Evolutionary conservation across 2,329 filamentous ascomycete species (phyloP).

Genomic region (Drechslerella coelobrocha): DNA sequence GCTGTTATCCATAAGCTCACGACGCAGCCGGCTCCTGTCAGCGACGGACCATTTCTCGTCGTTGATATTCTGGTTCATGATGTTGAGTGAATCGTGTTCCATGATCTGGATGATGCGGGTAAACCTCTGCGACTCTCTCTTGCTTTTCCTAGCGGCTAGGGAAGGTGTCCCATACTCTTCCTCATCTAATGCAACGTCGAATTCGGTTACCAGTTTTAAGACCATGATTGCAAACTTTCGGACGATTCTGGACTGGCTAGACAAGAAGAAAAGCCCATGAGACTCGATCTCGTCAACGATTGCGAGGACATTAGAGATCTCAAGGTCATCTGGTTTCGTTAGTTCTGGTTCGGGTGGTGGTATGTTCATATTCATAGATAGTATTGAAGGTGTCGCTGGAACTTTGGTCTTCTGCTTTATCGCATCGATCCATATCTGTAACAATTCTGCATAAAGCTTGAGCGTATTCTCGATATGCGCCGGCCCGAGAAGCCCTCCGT

Average conservation of each 20-base stretch:
- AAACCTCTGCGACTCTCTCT: conserved; percentile 58
- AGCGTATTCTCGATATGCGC: conserved; percentile 95
- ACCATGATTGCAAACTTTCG: conserved; percentile 91
- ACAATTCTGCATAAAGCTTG: conserved; percentile 86
- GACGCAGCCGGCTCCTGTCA: conserved; percentile 87
- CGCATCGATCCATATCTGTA: conserved; percentile 97
- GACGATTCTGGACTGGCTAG: conserved; percentile 90
- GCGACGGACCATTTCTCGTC: conserved; percentile 90
- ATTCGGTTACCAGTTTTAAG: conserved; percentile 87
- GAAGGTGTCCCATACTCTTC: conserved; percentile 64
- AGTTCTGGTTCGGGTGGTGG: conserved; percentile 29
- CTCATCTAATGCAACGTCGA: conserved; percentile 86
- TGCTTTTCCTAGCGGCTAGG: conserved; percentile 48
- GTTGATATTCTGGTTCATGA: conserved; percentile 78
- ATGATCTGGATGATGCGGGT: conserved; percentile 84
- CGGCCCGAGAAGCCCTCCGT: conserved; percentile 92
- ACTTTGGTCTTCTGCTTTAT: conserved; percentile 85
- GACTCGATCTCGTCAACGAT: conserved; percentile 97
- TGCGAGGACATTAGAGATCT: conserved; percentile 80
- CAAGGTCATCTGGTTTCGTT: conserved; percentile 51
- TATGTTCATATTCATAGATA: conserved; percentile 50
- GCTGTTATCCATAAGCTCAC: conserved; percentile 83
- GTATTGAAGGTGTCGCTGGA: conserved; percentile 62
- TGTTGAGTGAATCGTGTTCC: conserved; percentile 83
- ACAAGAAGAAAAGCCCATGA: conserved; percentile 94